Base-by-base conservation (phyloP, 441 rosid species). In the Pelargonium fulgidum region DNA sequence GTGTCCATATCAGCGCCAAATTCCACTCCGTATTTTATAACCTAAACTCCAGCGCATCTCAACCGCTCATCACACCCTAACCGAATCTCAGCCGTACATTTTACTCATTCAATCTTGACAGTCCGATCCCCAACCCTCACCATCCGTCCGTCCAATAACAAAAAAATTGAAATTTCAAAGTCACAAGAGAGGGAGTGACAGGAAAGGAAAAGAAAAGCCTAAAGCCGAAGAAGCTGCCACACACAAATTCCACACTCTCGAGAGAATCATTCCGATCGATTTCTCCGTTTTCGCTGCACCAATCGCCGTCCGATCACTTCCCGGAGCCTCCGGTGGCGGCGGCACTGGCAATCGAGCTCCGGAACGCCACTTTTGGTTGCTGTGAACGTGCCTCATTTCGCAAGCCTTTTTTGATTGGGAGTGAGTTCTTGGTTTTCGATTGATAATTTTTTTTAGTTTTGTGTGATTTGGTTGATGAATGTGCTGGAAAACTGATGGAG, bases 1-100 rank as follows among this genome's bases (percentile, higher is more conserved):
- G 44, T 59, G 54, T 67, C 73, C 65, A 69, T 87, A 8, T 52
- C 82, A 78, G 67, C 90, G 93, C 90, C 90, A 88, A 85, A 83
- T 79, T 76, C 77, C 70, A 16, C 77, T 50, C 66, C 73, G 66
- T 44, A 50, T 56, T 26, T 29, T 17, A 7, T 10, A 72, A 73
- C 80, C 78, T 72, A 72, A 74, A 66, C 78, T 52, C 39, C 45
- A 81, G 82, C 85, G 85, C 76, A 20, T 42, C 4, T 6, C 3
- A n/a, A 33, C 33, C 67, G 0, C 54, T 70, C 66, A 50, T 7
- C n/a, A 39, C 62, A 45, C 24, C 47, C 16, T 44, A 17, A 14
- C 64, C 39, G 8, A 62, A 81, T 85, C 78, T 0, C 8, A 58
- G n/a, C 85, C 87, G 85, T 84, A 54, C n/a, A 66, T 29, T 3